A percentile compares a stretch with the other conserved stretches of the same genome.
These are phyloP conservation scores for Gilbertella persicaria DNA, from an alignment of 371 early-diverging fungal species.

Conservation along the genomic window DNA sequence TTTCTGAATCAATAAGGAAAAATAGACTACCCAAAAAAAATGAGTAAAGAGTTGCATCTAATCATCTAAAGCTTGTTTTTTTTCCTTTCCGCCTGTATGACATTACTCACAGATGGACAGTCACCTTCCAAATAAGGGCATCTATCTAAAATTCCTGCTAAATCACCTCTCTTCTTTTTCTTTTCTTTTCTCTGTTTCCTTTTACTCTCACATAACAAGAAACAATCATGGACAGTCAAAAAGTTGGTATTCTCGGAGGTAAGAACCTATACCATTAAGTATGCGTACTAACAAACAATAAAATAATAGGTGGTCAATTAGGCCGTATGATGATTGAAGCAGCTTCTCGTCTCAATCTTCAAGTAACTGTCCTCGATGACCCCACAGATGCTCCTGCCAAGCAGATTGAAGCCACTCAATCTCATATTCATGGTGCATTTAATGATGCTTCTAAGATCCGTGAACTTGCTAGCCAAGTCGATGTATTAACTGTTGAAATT, in stretches of 20 bases:
- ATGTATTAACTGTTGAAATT: constrained; percentile 93
- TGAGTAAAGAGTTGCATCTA: too few species aligned
- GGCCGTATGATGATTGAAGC: constrained; percentile 97
- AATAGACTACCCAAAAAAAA: too few species aligned
- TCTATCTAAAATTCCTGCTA: too few species aligned
- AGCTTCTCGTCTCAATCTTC: constrained; percentile 85
- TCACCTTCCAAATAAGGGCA: too few species aligned
- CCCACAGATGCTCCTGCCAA: constrained; percentile 79
- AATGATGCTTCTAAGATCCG: constrained; percentile 73
- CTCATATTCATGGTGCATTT: constrained; percentile 82
- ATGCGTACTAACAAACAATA: not conserved
- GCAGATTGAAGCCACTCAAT: constrained; percentile 72
- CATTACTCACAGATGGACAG: too few species aligned
- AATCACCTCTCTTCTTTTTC: too few species aligned
- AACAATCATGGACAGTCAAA: constrained; percentile 57
- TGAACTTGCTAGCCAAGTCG: constrained; percentile 71
- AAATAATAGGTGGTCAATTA: constrained; percentile 82
- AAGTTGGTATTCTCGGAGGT: constrained; percentile 72
- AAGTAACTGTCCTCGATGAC: constrained; percentile 82
- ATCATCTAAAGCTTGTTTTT: too few species aligned
- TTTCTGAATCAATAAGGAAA: too few species aligned
- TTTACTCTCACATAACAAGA: not conserved
- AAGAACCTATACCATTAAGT: constrained; percentile 1
- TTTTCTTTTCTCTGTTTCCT: too few species aligned
- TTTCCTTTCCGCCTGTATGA: too few species aligned